Conservation (phyloP, 192 early-diverging fungal genomes). For the Umbelopsis sp. region DNA sequence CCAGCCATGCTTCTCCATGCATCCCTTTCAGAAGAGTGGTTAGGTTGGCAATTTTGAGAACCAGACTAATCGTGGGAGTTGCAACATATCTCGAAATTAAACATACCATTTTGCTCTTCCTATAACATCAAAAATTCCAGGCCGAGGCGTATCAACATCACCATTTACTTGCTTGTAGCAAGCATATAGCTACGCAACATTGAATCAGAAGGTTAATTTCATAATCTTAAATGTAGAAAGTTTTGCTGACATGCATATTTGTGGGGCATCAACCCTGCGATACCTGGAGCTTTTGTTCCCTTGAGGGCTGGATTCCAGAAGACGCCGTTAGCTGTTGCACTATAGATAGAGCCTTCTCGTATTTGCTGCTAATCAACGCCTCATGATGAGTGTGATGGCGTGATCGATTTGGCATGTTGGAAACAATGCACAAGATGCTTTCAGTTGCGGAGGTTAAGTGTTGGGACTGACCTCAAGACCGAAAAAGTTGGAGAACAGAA, state of each 20-base stretch:
- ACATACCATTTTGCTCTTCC: constrained; percentile 46
- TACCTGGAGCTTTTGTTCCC: constrained; percentile 37
- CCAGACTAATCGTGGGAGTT: too few species aligned
- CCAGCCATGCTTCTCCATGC: constrained; percentile 43
- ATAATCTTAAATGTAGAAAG: not conserved
- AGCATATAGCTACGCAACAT: constrained; percentile 42
- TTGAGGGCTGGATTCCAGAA: constrained; percentile 36
- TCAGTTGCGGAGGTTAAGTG: constrained; percentile 14
- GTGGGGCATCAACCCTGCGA: not conserved
- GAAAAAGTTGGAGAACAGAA: too few species aligned
- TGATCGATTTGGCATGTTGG: constrained; percentile 14
- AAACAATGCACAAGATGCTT: not conserved
- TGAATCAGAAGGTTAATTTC: not conserved
- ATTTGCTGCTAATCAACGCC: constrained; percentile 18
- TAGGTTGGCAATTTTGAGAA: not conserved
- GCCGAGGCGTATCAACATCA: constrained; percentile 38
- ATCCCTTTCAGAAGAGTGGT: constrained; percentile 25
- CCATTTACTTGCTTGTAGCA: constrained; percentile 52
- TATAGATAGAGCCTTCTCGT: constrained; percentile 34
- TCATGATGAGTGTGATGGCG: constrained; percentile 8
- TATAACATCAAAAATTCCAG: constrained; percentile 48
- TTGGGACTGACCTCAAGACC: not conserved
- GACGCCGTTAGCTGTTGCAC: constrained; percentile 30
- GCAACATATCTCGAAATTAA: not conserved
- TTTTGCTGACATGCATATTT: not conserved